Evolutionary conservation across 2,329 filamentous ascomycete species (phyloP).

Genomic region (Penicillium rolfsii): DNA sequence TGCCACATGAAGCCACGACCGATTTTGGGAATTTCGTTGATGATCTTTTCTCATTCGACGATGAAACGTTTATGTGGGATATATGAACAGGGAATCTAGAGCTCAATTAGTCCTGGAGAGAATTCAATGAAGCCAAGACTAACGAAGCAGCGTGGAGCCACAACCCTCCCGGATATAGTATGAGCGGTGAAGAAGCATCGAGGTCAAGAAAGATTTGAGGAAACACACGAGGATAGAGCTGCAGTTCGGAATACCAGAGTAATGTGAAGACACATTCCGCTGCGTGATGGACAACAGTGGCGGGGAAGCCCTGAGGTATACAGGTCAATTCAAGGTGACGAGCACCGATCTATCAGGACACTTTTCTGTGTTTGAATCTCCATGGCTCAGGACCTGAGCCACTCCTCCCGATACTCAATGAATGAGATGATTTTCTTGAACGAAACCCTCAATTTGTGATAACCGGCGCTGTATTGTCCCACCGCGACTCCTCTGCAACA

Average conservation of each 20-base stretch:
- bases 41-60: conserved; percentile 27
- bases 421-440: conserved; percentile 24
- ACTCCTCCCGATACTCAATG: conserved; percentile 31
- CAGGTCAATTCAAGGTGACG: background rate
- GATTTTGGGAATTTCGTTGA: conserved; percentile 26
- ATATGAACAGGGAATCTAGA: conserved; percentile 8
- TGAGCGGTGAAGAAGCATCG: conserved; percentile 5
- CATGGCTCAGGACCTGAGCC: conserved; percentile 41
- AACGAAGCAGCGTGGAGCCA: background rate
- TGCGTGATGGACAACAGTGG: background rate
- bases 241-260: no score
- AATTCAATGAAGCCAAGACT: background rate
- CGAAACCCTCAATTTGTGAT: conserved; percentile 47
- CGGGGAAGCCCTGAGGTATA: background rate
- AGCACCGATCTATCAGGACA: background rate
- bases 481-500: conserved; percentile 47
- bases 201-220: background rate
- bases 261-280: no score
- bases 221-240: no score
- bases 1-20: conserved; percentile 17
- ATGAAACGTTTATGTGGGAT: conserved; percentile 23
- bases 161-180: conserved; percentile 3
- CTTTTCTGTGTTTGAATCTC: background rate
- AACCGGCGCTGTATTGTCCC: conserved; percentile 52
- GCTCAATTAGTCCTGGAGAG: background rate